Percentiles rank a stretch among this genome's conserved stretches.
These are phyloP conservation scores for Hypoxylon sp. DNA, from an alignment of 2,329 filamentous ascomycete species.

Conservation along the genomic window DNA sequence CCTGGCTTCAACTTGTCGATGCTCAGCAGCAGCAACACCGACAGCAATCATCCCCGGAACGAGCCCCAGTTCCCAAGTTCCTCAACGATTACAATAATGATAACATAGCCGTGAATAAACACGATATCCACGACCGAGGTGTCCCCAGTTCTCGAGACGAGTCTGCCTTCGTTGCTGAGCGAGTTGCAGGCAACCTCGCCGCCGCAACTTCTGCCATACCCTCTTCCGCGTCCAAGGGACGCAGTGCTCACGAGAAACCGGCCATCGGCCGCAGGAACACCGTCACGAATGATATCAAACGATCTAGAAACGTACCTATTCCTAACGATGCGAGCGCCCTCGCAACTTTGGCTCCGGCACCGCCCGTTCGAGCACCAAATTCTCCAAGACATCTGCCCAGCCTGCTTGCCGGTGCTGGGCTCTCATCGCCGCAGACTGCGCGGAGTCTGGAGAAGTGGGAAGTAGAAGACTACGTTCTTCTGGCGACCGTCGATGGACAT, in stretches of 20 bases:
- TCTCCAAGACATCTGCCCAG: slow-evolving; percentile 77
- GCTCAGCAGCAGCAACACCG: slow-evolving; percentile 69
- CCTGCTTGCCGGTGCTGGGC: slow-evolving; percentile 68
- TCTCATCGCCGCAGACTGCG: slow-evolving; percentile 90
- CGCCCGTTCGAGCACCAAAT: slow-evolving; percentile 93
- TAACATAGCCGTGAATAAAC: slow-evolving; percentile 41
- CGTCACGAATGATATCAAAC: slow-evolving; percentile 44
- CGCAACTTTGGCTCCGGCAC: slow-evolving; percentile 96
- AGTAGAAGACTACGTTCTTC: slow-evolving; percentile 99
- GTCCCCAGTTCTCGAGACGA: slow-evolving; percentile 43
- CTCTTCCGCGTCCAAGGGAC: slow-evolving; percentile 45
- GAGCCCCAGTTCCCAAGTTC: slow-evolving; percentile 48
- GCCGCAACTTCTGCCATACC: slow-evolving; percentile 50
- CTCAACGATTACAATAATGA: slow-evolving; percentile 42
- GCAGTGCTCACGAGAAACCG: slow-evolving; percentile 34
- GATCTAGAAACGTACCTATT: slow-evolving; percentile 47
- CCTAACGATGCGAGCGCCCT: slow-evolving; percentile 90
- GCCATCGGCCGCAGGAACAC: slow-evolving; percentile 44
- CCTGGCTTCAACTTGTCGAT: slow-evolving; percentile 64
- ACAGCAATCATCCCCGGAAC: slow-evolving; percentile 47
- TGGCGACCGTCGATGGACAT: slow-evolving; percentile 99
- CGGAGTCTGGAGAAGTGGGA: slow-evolving; percentile 99
- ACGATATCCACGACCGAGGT: slow-evolving; percentile 41
- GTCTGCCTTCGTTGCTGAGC: slow-evolving; percentile 45
- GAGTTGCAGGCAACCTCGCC: slow-evolving; percentile 46